Evolutionary conservation across 768 basidiomycete species (phyloP).

Genomic region (Suillus occidentalis): DNA sequence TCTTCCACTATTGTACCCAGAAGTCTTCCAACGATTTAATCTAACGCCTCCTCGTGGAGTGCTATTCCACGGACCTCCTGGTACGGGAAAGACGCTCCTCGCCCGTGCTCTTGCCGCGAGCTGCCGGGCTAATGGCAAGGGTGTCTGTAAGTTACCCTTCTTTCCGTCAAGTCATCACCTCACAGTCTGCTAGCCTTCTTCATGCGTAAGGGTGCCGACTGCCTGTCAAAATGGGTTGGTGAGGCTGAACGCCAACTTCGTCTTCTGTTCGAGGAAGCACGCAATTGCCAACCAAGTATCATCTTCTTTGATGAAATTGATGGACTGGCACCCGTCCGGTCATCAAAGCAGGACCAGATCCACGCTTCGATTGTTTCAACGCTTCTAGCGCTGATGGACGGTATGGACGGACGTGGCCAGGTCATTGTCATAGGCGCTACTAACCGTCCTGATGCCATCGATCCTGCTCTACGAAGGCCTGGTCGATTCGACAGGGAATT

Average conservation of each 20-base stretch:
- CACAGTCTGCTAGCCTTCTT: slow-evolving; percentile 73
- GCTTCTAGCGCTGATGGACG: slow-evolving; percentile 95
- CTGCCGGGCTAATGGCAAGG: slow-evolving; percentile 81
- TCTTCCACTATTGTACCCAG: slow-evolving; percentile 91
- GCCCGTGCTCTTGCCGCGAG: slow-evolving; percentile 94
- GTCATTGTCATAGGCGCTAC: slow-evolving; percentile 98
- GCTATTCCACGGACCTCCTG: slow-evolving; percentile 96
- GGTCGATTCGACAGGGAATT: slow-evolving; percentile 98
- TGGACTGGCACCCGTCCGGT: slow-evolving; percentile 95
- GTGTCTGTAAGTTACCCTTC: slow-evolving; percentile 70
- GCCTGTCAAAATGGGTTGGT: slow-evolving; percentile 98
- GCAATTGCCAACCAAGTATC: slow-evolving; percentile 89
- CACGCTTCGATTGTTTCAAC: slow-evolving; percentile 98
- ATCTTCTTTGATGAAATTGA: slow-evolving; percentile 99
- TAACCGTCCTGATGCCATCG: slow-evolving; percentile 96
- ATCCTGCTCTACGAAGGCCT: slow-evolving; percentile 90
- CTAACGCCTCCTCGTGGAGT: slow-evolving; percentile 97
- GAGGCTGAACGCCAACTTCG: slow-evolving; percentile 97
- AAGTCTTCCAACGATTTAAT: slow-evolving; percentile 91
- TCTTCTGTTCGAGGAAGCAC: slow-evolving; percentile 93
- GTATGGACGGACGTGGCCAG: slow-evolving; percentile 98
- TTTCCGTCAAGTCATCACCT: slow-evolving; percentile 1
- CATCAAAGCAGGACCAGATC: slow-evolving; percentile 98
- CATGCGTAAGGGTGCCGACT: slow-evolving; percentile 99
- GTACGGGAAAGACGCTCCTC: slow-evolving; percentile 95